Percentiles rank a stretch among this genome's conserved stretches.
Conservation (phyloP, 768 basidiomycete species). For the Tubosaeta brunneosetosa region DNA sequence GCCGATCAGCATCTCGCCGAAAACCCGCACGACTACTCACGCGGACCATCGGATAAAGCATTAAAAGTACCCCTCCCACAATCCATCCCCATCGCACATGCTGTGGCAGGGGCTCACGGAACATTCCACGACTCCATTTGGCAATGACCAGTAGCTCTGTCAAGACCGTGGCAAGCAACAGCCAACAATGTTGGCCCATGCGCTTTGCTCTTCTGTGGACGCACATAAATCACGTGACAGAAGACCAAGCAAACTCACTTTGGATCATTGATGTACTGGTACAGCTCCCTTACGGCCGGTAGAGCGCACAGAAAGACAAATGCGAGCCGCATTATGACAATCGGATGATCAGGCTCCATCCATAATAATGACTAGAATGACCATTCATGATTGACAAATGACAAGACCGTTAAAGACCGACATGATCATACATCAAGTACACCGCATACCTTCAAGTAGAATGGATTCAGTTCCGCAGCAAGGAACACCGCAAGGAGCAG, state of each 20-base stretch:
- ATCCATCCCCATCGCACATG: constrained; percentile 64
- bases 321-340: constrained; percentile 66
- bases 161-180: constrained; percentile 77
- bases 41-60: constrained; percentile 65
- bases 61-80: constrained; percentile 52
- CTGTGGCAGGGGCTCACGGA: constrained; percentile 56
- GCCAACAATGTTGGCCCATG: constrained; percentile 89
- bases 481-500: constrained; percentile 72
- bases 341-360: constrained; percentile 90
- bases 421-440: constrained; percentile 1
- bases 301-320: constrained; percentile 83
- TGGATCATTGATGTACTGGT: constrained; percentile 78
- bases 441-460: constrained; percentile 72
- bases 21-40: constrained; percentile 36
- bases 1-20: constrained; percentile 7
- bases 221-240: constrained; percentile 1
- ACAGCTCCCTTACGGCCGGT: constrained; percentile 79
- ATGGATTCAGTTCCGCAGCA: constrained; percentile 81
- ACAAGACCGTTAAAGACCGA: constrained; percentile 21
- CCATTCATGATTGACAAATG: constrained; percentile 34
- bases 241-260: constrained; percentile 47
- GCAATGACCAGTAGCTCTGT: constrained; percentile 77
- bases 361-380: constrained; percentile 48
- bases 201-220: constrained; percentile 66
- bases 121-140: constrained; percentile 80